phyloP scores from a whole-genome alignment of 2,329 filamentous ascomycete genomes.

The Plectosphaerella plurivora region DNA sequence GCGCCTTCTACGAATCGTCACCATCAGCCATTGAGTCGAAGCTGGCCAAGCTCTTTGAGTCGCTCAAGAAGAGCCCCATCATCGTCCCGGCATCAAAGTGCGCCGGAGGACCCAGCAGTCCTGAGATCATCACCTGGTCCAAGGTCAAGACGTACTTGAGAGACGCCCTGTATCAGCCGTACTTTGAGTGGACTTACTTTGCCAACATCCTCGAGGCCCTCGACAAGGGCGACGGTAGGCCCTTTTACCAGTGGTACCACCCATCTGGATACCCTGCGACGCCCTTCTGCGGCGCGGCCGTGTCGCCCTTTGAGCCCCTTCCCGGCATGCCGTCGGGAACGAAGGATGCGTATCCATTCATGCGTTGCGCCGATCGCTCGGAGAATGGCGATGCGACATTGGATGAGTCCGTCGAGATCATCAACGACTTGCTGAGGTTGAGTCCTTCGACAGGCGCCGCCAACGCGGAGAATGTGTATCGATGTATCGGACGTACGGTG shows the following conservation, averaged over 20 bases:
- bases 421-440: slow-evolving; percentile 25
- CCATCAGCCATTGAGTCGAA: slow-evolving; percentile 31
- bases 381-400: slow-evolving; percentile 18
- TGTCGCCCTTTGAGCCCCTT: slow-evolving; percentile 24
- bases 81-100: slow-evolving; percentile 26
- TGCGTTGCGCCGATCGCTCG: slow-evolving; percentile 40
- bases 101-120: slow-evolving; percentile 30
- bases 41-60: slow-evolving; percentile 32
- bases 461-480: slow-evolving; percentile 32
- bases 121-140: slow-evolving; percentile 45
- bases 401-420: slow-evolving; percentile 26
- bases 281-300: slow-evolving; percentile 22
- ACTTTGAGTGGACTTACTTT: slow-evolving; percentile 33
- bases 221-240: slow-evolving; percentile 36
- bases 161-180: slow-evolving; percentile 38
- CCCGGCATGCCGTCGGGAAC: slow-evolving; percentile 25
- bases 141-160: slow-evolving; percentile 38
- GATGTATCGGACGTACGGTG: slow-evolving; percentile 31
- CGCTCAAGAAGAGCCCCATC: slow-evolving; percentile 36
- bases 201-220: slow-evolving; percentile 38
- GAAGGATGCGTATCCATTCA: slow-evolving; percentile 36
- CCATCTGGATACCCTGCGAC: neutral
- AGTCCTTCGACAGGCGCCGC: slow-evolving; percentile 39
- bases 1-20: slow-evolving; percentile 34
- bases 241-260: slow-evolving; percentile 30